These are phyloP conservation scores for Fusarium xylarioides DNA, from an alignment of 2,329 filamentous ascomycete genomes.

Conservation along the genomic window DNA sequence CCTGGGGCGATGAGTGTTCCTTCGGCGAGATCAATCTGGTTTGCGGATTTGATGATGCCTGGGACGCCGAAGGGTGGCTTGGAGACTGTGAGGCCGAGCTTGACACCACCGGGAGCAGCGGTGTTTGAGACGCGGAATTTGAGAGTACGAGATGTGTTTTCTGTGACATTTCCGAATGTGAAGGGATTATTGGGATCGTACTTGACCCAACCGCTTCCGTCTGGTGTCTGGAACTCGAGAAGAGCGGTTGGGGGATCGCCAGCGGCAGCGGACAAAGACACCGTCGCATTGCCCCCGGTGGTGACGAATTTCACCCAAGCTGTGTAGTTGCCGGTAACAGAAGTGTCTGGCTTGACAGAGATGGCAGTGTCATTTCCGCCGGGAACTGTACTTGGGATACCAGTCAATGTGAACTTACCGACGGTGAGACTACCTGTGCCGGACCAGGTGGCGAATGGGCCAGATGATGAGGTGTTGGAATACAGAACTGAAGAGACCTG, in stretches of 20 bases:
- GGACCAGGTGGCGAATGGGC: constrained; percentile 54
- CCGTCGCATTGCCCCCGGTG: constrained; percentile 57
- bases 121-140: constrained; percentile 64
- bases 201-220: constrained; percentile 60
- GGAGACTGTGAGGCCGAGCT: constrained; percentile 65
- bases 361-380: constrained; percentile 53
- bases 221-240: constrained; percentile 63
- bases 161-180: constrained; percentile 63
- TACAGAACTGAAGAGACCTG: constrained; percentile 56
- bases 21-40: constrained; percentile 66
- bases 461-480: constrained; percentile 54
- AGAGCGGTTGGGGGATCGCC: constrained; percentile 59
- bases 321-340: constrained; percentile 56
- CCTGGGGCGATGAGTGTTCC: constrained; percentile 61
- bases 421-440: constrained; percentile 50
- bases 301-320: constrained; percentile 59
- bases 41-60: constrained; percentile 63
- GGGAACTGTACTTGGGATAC: constrained; percentile 56
- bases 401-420: constrained; percentile 59
- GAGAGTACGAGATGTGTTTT: constrained; percentile 58
- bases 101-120: constrained; percentile 55
- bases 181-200: constrained; percentile 57
- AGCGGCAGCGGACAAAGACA: constrained; percentile 60
- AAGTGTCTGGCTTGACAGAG: constrained; percentile 58
- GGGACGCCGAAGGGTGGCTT: constrained; percentile 66